Evolutionary conservation across 192 early-diverging fungal genomes (phyloP).

Genomic region (Chytriomyces sp.): DNA sequence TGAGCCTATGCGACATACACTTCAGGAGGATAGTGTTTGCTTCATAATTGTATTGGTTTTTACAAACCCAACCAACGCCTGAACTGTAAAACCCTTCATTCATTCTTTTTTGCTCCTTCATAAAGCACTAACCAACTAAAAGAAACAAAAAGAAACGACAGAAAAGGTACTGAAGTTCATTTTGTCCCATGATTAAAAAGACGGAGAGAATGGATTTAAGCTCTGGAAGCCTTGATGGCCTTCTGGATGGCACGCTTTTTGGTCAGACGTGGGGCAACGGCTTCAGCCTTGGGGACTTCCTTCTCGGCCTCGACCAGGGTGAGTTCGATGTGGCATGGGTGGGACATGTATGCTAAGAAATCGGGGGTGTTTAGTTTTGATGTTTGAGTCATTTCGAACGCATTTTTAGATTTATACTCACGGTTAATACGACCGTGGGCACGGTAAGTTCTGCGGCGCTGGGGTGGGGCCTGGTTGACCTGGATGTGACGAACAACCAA

Average conservation of each 20-base stretch:
- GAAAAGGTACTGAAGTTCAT: too few relatives aligned
- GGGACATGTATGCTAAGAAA: constrained; percentile 89
- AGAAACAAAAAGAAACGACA: too few relatives aligned
- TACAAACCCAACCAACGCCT: too few relatives aligned
- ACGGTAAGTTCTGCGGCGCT: constrained; percentile 96
- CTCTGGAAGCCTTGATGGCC: constrained; percentile 34
- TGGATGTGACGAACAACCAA: constrained; percentile 92
- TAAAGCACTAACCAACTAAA: too few relatives aligned
- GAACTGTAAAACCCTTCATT: too few relatives aligned
- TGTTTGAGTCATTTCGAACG: too few relatives aligned
- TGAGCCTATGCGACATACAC: too few relatives aligned
- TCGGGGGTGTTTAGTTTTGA: too few relatives aligned
- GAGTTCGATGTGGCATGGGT: constrained; percentile 96
- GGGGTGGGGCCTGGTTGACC: constrained; percentile 98
- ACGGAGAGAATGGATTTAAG: constrained; percentile 7
- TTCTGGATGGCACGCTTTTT: constrained; percentile 29
- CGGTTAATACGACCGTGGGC: constrained; percentile 96
- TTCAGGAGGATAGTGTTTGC: too few relatives aligned
- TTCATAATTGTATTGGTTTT: too few relatives aligned
- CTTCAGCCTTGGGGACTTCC: constrained; percentile 73
- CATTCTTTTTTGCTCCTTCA: too few relatives aligned
- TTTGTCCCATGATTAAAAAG: not conserved
- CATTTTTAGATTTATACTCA: constrained; percentile 41
- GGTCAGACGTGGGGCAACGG: constrained; percentile 30
- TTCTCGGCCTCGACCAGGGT: constrained; percentile 88